Evolutionary conservation across 108 stramenopile species (phyloP), one percentile per base, ranked within the genome.

Genomic region (Mediolabrus comicus): DNA sequence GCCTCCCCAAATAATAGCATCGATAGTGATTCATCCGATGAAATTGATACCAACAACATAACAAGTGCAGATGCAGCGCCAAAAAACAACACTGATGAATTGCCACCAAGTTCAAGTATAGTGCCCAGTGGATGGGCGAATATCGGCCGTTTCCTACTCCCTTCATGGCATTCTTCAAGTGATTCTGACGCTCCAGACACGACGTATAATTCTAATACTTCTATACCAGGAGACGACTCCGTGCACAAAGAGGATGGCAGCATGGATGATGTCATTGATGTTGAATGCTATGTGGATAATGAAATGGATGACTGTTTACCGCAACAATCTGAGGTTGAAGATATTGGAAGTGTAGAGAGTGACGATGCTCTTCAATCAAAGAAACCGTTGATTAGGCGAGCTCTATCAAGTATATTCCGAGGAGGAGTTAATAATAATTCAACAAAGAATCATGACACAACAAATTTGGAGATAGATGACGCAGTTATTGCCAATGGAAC

Each of bases 91-190:
- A 11, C 11, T 9, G 24, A 56, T 56, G 24, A 57, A 19, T 33
- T 57, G 34, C 26, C 32, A n/a, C 46, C 46, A 17, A 69, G n/a
- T n/a, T n/a, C n/a, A n/a, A n/a, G n/a, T n/a, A n/a, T n/a, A n/a
- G n/a, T n/a, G n/a, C n/a, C n/a, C n/a, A n/a, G 57, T 24, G 69
- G 69, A 53, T 70, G 69, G 69, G 59, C 59, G 10, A 70, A 53
- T 31, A 59, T 70, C 27, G 65, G 65, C 0, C 56, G 58, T 22
- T 61, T 46, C 51, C 49, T 70, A 30, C 69, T 70, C 24, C 69
- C 59, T 11, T 70, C 59, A 0, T 70, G 53, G 66, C 36, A 51
- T 25, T 56, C 46, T 2, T 65, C 63, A 27, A 12, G 10, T 11
- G 35, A 39, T 56, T 28, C 25, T 54, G 24, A 25, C 27, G 31